Evolutionary conservation across 768 basidiomycete genomes (phyloP).

Genomic region (Tricholomella constricta): DNA sequence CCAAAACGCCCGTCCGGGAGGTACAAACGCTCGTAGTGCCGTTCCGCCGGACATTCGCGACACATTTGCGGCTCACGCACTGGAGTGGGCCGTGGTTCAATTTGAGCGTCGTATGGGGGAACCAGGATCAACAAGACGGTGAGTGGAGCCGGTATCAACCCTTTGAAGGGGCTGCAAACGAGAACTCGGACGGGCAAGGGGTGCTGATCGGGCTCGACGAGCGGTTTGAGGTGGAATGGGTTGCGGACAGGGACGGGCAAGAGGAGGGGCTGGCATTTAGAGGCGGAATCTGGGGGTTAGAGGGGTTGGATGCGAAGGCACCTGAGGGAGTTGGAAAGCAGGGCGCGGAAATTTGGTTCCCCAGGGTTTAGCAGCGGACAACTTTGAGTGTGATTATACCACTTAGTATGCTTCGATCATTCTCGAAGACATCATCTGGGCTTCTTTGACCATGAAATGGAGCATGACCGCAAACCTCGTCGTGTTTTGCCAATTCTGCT

Average conservation of each 20-base stretch:
- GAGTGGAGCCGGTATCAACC: constrained; percentile 20
- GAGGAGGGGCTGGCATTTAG: constrained; percentile 41
- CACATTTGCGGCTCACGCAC: constrained; percentile 38
- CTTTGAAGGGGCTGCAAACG: constrained; percentile 20
- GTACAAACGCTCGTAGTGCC: constrained; percentile 37
- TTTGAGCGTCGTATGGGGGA: constrained; percentile 38
- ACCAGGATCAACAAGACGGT: constrained; percentile 14
- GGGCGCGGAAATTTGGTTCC: constrained; percentile 44
- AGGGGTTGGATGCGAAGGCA: constrained; percentile 30
- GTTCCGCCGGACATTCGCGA: constrained; percentile 36
- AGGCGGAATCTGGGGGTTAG: constrained; percentile 43
- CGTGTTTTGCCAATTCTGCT: too few relatives aligned
- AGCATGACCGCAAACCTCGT: too few relatives aligned
- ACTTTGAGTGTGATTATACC: too few relatives aligned
- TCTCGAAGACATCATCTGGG: too few relatives aligned
- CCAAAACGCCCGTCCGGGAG: constrained; percentile 15
- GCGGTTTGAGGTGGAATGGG: constrained; percentile 41
- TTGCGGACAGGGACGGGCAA: constrained; percentile 19
- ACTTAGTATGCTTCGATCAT: too few relatives aligned
- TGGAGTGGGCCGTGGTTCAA: constrained; percentile 42
- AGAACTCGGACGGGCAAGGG: constrained; percentile 23
- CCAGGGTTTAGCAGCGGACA: constrained; percentile 10
- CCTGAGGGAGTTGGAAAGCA: constrained; percentile 33
- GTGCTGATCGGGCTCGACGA: constrained; percentile 38
- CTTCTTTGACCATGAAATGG: too few relatives aligned